A percentile compares a stretch with the other conserved stretches of the same genome.
These are phyloP conservation scores for Xylariaceae sp. DNA, from an alignment of 2,329 filamentous ascomycete species.

Conservation along the genomic window DNA sequence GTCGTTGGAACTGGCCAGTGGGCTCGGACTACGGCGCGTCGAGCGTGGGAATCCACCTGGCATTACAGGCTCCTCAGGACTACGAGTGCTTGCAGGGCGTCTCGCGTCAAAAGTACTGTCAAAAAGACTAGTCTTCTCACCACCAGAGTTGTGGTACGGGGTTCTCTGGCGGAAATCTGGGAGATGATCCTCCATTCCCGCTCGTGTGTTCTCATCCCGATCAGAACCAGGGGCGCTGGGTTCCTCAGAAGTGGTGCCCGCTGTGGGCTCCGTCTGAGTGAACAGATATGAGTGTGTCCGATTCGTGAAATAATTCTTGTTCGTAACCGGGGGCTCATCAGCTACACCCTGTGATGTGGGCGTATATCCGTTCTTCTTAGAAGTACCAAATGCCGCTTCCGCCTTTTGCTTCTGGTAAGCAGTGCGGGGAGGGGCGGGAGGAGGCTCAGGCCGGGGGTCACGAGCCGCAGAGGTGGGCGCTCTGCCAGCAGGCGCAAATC, in stretches of 20 bases:
- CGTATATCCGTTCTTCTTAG: constrained; percentile 44
- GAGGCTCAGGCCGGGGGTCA: constrained; percentile 25
- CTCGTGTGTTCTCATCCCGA: constrained; percentile 40
- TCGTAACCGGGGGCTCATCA: constrained; percentile 49
- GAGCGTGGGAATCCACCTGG: constrained; percentile 27
- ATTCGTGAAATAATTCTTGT: constrained; percentile 46
- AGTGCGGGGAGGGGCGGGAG: constrained; percentile 42
- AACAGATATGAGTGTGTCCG: constrained; percentile 30
- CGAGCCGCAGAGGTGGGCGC: constrained; percentile 28
- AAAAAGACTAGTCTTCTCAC: constrained; percentile 56
- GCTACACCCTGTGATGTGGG: constrained; percentile 44
- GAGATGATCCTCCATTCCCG: constrained; percentile 42
- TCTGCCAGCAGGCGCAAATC: constrained; percentile 23
- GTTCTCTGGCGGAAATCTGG: constrained; percentile 51
- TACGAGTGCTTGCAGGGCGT: constrained; percentile 44
- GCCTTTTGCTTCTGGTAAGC: constrained; percentile 50
- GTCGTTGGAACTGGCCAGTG: constrained; percentile 28
- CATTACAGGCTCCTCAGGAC: constrained; percentile 28
- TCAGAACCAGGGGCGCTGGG: constrained; percentile 28
- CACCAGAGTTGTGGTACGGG: constrained; percentile 51
- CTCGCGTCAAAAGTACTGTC: constrained; percentile 41
- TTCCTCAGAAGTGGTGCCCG: constrained; percentile 17
- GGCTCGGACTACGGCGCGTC: constrained; percentile 28
- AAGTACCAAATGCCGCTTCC: constrained; percentile 49
- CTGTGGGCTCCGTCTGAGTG: constrained; percentile 24